A percentile compares a stretch with the other conserved stretches of the same genome.
These are phyloP conservation scores for Jamesozyma spencerorum DNA, from an alignment of 805 yeast species.

Conservation along the genomic window DNA sequence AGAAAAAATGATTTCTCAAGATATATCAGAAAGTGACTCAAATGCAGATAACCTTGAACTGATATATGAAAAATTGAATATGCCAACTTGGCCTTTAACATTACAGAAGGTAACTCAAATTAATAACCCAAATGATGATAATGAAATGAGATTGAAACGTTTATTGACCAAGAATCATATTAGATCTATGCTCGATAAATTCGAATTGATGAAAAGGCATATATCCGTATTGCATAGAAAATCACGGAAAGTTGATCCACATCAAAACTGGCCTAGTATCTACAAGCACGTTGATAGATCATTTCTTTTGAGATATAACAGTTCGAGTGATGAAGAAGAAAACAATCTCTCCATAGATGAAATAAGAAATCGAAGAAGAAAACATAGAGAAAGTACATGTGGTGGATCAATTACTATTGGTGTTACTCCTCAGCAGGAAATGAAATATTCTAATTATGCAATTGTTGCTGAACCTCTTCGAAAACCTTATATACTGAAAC, in stretches of 20 bases:
- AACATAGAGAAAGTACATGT: slow-evolving; percentile 8
- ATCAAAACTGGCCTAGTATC: slow-evolving; percentile 12
- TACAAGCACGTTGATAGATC: slow-evolving; percentile 18
- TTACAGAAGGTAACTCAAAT: slow-evolving; percentile 43
- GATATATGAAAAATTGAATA: slow-evolving; percentile 37
- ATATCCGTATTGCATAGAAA: slow-evolving; percentile 11
- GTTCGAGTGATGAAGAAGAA: slow-evolving; percentile 29
- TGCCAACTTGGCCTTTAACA: slow-evolving; percentile 40
- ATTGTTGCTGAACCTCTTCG: slow-evolving; percentile 27
- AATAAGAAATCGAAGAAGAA: slow-evolving; percentile 13
- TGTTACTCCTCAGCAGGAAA: not conserved
- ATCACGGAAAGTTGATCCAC: slow-evolving; percentile 12
- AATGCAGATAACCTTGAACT: slow-evolving; percentile 45
- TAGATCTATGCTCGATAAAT: slow-evolving; percentile 25
- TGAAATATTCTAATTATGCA: slow-evolving; percentile 11
- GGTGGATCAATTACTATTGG: slow-evolving; percentile 24
- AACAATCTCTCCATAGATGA: slow-evolving; percentile 9
- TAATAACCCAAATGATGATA: slow-evolving; percentile 36
- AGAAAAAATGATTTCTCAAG: slow-evolving; percentile 50
- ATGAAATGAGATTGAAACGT: slow-evolving; percentile 46
- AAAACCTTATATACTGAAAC: slow-evolving; percentile 21
- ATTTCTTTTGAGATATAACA: slow-evolving; percentile 16
- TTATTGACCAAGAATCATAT: slow-evolving; percentile 43
- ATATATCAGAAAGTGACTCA: slow-evolving; percentile 33
- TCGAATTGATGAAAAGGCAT: slow-evolving; percentile 19